Base-by-base conservation (phyloP, 2,329 filamentous ascomycete genomes). In the Epichloe elymi region DNA sequence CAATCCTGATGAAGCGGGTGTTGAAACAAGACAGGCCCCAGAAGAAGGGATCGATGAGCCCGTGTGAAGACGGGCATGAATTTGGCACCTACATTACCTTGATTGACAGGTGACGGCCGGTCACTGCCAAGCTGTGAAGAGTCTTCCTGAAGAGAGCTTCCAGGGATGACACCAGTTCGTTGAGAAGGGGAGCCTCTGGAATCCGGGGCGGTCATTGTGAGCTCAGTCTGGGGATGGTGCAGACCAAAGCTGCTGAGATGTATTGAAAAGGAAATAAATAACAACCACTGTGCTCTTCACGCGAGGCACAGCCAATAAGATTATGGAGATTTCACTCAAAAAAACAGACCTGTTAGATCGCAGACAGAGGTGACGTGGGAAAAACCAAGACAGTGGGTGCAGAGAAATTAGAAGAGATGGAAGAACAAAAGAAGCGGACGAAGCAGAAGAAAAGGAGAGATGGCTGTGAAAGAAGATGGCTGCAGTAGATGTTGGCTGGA, bases 201-300 rank as follows among this genome's bases (percentile, higher is more conserved):
- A 44, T 60, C 60, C 33, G 61, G 51, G 48, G 61, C 52, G 49
- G 65, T 60, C 67, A 69, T 70, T 52, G 50, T 56, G 14, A 26
- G 40, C 30, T 17, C 15, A 15, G 6, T 30, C 11, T 35, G 30
- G 26, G n/a, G 44, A 42, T 46, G 41, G 30, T 45, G 46, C 46
- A 51, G 47, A 33, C n/a, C 40, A 35, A 49, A 46, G 41, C 37
- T 43, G 50, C 50, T 40, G 50, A 47, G 40, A 49, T 50, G 52
- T 54, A 54, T 54, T 41, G 48, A 50, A 49, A 51, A 54, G 46
- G 50, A 48, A 48, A 54, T 54, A 54, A 50, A 54, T 54, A 54
- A 54, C 49, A 52, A 48, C 52, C 46, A 47, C 52, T 49, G 46
- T 48, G 49, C 50, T 40, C 35, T 44, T 49, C 45, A 43, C 38